Percentiles rank a stretch among this genome's conserved stretches.
These are phyloP conservation scores for Leucoagaricus sp. DNA, from an alignment of 1,284 basidiomycete species.

Conservation along the genomic window DNA sequence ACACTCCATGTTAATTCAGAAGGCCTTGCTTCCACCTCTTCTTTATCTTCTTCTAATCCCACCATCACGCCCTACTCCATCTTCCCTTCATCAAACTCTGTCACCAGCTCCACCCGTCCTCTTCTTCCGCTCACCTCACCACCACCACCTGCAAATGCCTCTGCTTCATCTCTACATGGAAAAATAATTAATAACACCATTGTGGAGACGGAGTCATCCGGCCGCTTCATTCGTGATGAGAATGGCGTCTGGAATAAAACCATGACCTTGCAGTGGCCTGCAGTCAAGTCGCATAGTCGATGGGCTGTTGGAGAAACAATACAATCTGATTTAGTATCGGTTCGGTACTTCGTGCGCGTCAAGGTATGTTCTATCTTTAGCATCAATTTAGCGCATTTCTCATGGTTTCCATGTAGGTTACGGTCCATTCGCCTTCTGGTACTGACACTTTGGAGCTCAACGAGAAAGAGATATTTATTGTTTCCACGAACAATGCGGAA, in stretches of 20 bases:
- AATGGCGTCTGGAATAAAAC: conserved; percentile 63
- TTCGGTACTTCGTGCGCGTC: conserved; percentile 68
- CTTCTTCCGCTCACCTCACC: conserved; percentile 24
- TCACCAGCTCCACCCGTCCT: conserved; percentile 28
- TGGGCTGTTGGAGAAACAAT: conserved; percentile 81
- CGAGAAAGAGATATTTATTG: conserved; percentile 64
- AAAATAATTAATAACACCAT: conserved; percentile 54
- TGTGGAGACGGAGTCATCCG: conserved; percentile 57
- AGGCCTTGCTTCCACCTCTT: conserved; percentile 21
- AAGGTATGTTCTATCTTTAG: conserved; percentile 48
- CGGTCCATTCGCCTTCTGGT: conserved; percentile 54
- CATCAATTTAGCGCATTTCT: conserved; percentile 10
- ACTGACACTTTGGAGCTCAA: conserved; percentile 68
- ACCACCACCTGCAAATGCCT: conserved; percentile 10
- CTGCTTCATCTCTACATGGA: conserved; percentile 26
- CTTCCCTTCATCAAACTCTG: conserved; percentile 28
- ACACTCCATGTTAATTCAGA: conserved; percentile 19
- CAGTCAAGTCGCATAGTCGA: conserved; percentile 61
- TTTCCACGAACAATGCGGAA: conserved; percentile 69
- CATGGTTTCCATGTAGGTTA: conserved; percentile 40
- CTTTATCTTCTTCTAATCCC: conserved; percentile 37
- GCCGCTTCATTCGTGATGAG: conserved; percentile 53
- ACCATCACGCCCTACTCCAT: conserved; percentile 32
- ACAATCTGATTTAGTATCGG: conserved; percentile 61
- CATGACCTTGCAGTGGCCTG: conserved; percentile 72